Conservation (phyloP, 306 rosid genomes). For the Adenanthera pavonina region DNA sequence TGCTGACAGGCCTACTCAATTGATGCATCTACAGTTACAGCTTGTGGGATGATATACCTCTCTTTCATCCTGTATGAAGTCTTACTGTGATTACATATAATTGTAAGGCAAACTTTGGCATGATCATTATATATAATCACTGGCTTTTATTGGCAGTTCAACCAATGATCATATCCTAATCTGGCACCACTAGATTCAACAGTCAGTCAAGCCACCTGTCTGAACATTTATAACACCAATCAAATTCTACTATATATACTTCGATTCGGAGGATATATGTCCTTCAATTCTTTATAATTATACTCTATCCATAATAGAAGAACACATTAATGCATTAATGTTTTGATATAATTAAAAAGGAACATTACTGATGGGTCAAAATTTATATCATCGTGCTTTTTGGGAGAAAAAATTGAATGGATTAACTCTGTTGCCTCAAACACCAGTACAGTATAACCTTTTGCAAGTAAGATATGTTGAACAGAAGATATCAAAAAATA, state of each 20-base stretch:
- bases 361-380: conserved; percentile 20
- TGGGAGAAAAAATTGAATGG: background rate
- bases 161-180: background rate
- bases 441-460: background rate
- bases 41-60: background rate
- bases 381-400: background rate
- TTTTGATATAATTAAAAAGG: conserved; percentile 30
- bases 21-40: conserved; percentile 13
- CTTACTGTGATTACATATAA: conserved; percentile 5
- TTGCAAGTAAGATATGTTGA: conserved; percentile 6
- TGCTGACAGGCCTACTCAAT: background rate
- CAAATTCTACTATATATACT: conserved; percentile 1
- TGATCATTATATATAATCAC: background rate
- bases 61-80: background rate
- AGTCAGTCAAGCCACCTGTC: background rate
- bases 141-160: conserved; percentile 21
- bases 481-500: conserved; percentile 15
- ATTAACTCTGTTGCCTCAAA: background rate
- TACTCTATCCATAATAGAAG: conserved; percentile 18
- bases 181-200: conserved; percentile 13
- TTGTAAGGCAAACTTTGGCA: background rate
- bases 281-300: conserved; percentile 10
- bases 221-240: conserved; percentile 14
- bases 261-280: background rate
- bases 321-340: conserved; percentile 13